A percentile compares a stretch with the other conserved stretches of the same genome.
These are phyloP conservation scores for Afroboletus lepidellus DNA, from an alignment of 1,284 basidiomycete species.

Conservation along the genomic window DNA sequence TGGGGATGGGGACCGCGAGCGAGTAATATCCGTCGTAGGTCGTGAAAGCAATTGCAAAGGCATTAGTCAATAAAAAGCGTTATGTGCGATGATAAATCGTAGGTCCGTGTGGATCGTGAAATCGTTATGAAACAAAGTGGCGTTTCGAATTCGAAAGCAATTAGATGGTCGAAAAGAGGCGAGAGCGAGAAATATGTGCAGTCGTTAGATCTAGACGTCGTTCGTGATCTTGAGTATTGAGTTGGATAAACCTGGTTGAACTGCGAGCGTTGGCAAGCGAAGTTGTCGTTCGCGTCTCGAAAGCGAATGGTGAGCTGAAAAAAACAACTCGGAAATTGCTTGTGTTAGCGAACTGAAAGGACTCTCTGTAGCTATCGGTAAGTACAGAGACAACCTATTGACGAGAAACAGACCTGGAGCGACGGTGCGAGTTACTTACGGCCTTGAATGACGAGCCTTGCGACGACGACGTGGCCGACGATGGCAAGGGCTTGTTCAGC, in stretches of 20 bases:
- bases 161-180: conserved; percentile 4
- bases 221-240: conserved; percentile 22
- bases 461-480: conserved; percentile 20
- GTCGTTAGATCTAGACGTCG: conserved; percentile 26
- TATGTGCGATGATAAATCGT: conserved; percentile 23
- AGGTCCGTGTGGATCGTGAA: conserved; percentile 22
- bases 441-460: conserved; percentile 20
- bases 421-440: conserved; percentile 30
- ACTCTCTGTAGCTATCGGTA: conserved; percentile 9
- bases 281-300: conserved; percentile 14
- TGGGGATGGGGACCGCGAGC: conserved; percentile 31
- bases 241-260: conserved; percentile 17
- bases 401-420: conserved; percentile 21
- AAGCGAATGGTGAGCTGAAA: conserved; percentile 23
- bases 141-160: conserved; percentile 18
- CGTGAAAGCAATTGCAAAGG: conserved; percentile 34
- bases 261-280: conserved; percentile 12
- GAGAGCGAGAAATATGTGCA: neutral
- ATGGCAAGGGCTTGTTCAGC: conserved; percentile 20
- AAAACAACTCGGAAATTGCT: conserved; percentile 25
- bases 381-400: neutral
- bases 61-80: conserved; percentile 30
- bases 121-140: conserved; percentile 23
- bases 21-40: conserved; percentile 24
- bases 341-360: conserved; percentile 21